phyloP scores from a whole-genome alignment of 805 yeast genomes.

The Kodamaea restingae region DNA sequence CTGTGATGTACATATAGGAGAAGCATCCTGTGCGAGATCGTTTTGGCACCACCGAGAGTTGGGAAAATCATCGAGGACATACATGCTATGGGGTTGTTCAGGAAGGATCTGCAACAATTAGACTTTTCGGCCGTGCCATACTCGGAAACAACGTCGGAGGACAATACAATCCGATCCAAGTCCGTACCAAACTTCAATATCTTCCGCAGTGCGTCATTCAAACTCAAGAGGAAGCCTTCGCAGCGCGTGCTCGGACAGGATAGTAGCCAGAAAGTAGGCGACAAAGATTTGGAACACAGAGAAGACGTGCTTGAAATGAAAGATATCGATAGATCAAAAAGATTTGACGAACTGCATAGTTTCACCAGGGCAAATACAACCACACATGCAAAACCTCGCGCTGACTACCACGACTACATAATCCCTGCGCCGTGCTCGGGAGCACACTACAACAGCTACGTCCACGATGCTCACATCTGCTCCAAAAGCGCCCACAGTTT shows the following conservation, averaged over 20 bases:
- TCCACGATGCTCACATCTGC: neutral
- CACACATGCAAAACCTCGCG: neutral
- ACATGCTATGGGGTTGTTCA: slow-evolving; percentile 2
- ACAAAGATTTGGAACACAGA: too few relatives aligned
- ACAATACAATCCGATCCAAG: neutral
- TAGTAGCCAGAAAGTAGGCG: too few relatives aligned
- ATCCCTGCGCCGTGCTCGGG: slow-evolving; percentile 6
- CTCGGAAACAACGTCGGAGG: neutral
- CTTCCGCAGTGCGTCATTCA: slow-evolving; percentile 2
- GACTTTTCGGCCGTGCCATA: neutral
- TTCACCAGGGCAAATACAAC: neutral
- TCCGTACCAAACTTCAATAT: slow-evolving; percentile 2
- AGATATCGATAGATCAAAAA: too few relatives aligned
- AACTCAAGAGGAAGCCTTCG: neutral
- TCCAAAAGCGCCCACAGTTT: too few relatives aligned
- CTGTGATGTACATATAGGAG: too few relatives aligned
- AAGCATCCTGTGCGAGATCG: too few relatives aligned
- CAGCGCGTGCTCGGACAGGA: too few relatives aligned
- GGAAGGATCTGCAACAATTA: neutral
- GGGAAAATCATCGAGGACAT: too few relatives aligned
- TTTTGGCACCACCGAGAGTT: too few relatives aligned
- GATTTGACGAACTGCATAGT: too few relatives aligned
- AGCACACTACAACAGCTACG: neutral
- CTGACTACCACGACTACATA: slow-evolving; percentile 4
- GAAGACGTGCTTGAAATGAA: too few relatives aligned